Evolutionary conservation across 2,329 filamentous ascomycete genomes (phyloP).

Genomic region (Hypoxylon sp.): DNA sequence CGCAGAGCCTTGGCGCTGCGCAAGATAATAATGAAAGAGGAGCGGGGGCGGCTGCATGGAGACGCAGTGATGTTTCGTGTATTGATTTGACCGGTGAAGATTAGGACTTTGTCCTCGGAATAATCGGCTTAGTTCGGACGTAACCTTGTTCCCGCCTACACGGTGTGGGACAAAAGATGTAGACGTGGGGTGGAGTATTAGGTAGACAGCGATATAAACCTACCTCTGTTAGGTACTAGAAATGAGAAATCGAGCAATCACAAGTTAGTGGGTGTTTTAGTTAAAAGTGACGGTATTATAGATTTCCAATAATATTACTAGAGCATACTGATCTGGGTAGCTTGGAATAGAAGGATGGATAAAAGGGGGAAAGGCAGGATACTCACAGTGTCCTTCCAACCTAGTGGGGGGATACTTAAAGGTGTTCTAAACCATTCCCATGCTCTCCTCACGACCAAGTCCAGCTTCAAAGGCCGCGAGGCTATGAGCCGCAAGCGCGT

Average conservation of each 20-base stretch:
- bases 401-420: constrained; percentile 94
- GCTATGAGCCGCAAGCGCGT: constrained; percentile 73
- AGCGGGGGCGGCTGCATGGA: constrained; percentile 43
- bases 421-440: constrained; percentile 97
- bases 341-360: too few relatives aligned
- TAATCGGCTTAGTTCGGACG: not conserved
- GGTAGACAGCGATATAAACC: too few relatives aligned
- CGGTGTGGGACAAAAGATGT: not conserved
- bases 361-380: too few relatives aligned
- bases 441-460: constrained; percentile 84
- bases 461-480: constrained; percentile 64
- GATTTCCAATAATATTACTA: too few relatives aligned
- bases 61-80: constrained; percentile 52
- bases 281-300: too few relatives aligned
- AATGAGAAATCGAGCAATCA: too few relatives aligned
- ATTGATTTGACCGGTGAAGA: constrained; percentile 54
- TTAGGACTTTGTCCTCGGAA: constrained; percentile 17
- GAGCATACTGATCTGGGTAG: too few relatives aligned
- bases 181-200: too few relatives aligned
- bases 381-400: too few relatives aligned
- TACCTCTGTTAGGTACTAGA: too few relatives aligned
- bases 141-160: not conserved
- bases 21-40: not conserved
- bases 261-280: too few relatives aligned
- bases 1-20: not conserved